Conservation (phyloP, 495 filamentous ascomycete species). For the Neurospora discreta region DNA sequence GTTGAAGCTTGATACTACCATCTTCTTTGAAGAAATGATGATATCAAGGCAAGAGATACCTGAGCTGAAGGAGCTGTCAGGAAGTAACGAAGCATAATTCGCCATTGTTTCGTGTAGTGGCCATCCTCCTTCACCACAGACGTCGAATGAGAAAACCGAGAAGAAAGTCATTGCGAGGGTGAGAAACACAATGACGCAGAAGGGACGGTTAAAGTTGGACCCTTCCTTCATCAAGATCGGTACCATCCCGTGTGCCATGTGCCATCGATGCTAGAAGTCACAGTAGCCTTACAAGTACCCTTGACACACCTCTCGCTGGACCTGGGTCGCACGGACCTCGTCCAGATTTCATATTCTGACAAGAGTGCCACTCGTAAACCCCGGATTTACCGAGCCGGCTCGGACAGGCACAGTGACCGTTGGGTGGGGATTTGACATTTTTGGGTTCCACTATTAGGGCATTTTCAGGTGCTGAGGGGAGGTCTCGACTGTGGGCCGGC, state of each 20-base stretch:
- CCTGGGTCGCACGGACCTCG: background rate
- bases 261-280: background rate
- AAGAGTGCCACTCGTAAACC: background rate
- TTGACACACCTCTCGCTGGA: background rate
- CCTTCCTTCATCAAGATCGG: background rate
- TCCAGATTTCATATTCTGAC: background rate
- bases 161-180: background rate
- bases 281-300: background rate
- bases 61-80: background rate
- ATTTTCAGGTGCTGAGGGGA: background rate
- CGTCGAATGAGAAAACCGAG: background rate
- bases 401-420: background rate
- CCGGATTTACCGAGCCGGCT: background rate
- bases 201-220: background rate
- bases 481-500: background rate
- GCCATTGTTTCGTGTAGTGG: background rate
- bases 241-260: background rate
- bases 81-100: background rate
- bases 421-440: background rate
- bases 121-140: background rate
- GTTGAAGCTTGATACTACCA: background rate
- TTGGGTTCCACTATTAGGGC: background rate
- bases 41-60: background rate
- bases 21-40: background rate
- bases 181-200: background rate